phyloP scores from a whole-genome alignment of 441 rosid genomes.

The Capsella rubella region DNA sequence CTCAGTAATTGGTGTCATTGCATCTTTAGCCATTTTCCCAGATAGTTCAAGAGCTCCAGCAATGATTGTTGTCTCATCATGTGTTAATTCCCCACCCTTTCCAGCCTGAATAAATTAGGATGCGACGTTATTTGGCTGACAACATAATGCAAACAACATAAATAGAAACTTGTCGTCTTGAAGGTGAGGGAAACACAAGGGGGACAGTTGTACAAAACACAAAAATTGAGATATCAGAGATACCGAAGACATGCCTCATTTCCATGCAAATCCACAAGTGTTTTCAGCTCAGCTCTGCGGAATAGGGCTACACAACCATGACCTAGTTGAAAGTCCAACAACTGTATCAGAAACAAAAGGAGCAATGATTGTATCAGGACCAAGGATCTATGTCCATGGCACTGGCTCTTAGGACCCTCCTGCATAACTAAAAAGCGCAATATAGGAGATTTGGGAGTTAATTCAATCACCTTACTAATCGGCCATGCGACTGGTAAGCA shows the following conservation, averaged over 20 bases:
- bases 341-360: slow-evolving; percentile 40
- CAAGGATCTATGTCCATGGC: no score
- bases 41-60: slow-evolving; percentile 90
- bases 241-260: slow-evolving; percentile 58
- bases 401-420: no score
- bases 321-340: slow-evolving; percentile 66
- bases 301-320: slow-evolving; percentile 70
- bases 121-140: slow-evolving; percentile 6
- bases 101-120: slow-evolving; percentile 64
- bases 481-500: slow-evolving; percentile 87
- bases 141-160: not conserved
- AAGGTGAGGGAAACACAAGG: no score
- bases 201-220: no score
- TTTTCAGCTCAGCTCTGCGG: slow-evolving; percentile 85
- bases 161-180: not conserved
- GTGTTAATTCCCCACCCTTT: slow-evolving; percentile 89
- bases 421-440: no score
- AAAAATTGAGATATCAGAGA: not conserved
- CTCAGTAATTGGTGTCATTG: slow-evolving; percentile 78
- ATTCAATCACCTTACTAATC: slow-evolving; percentile 71
- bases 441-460: not conserved
- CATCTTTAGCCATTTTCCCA: slow-evolving; percentile 74
- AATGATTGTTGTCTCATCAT: slow-evolving; percentile 83
- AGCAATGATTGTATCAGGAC: not conserved
- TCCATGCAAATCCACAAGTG: slow-evolving; percentile 74